Evolutionary conservation across 371 early-diverging fungal genomes (phyloP).

Genomic region (Mucor piriformis): DNA sequence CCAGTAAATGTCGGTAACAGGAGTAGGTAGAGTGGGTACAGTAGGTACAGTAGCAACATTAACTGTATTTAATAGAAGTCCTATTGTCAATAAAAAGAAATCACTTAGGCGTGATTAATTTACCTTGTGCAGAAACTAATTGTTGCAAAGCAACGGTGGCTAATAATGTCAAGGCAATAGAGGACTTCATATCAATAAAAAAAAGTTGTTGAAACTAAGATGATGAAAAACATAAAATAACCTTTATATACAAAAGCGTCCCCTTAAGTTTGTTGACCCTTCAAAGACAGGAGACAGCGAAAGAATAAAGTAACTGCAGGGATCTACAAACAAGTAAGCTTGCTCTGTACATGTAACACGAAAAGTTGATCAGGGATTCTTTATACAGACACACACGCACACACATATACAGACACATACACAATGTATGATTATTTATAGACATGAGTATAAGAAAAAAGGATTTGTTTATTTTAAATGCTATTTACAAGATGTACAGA

Average conservation of each 20-base stretch:
- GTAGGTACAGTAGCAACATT: not conserved
- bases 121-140: constrained; percentile 13
- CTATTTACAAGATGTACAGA: constrained; percentile 23
- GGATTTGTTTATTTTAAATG: constrained; percentile 15
- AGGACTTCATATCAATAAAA: constrained; percentile 17
- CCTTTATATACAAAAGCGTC: not conserved
- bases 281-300: not conserved
- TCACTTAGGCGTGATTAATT: too few relatives aligned
- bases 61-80: not conserved
- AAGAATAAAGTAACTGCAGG: constrained; percentile 10
- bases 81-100: not conserved
- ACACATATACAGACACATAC: not conserved
- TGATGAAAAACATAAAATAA: not conserved
- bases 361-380: constrained; percentile 7
- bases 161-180: constrained; percentile 12
- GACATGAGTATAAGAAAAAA: constrained; percentile 1
- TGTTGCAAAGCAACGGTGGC: constrained; percentile 13
- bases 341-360: not conserved
- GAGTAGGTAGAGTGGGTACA: constrained; percentile 10
- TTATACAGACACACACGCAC: not conserved
- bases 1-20: constrained; percentile 29
- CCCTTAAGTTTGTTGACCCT: not conserved
- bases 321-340: constrained; percentile 18
- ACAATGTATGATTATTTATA: not conserved
- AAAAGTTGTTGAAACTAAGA: not conserved